phyloP scores from a whole-genome alignment of 495 filamentous ascomycete genomes.

The Aspergillus incahuasiensis region DNA sequence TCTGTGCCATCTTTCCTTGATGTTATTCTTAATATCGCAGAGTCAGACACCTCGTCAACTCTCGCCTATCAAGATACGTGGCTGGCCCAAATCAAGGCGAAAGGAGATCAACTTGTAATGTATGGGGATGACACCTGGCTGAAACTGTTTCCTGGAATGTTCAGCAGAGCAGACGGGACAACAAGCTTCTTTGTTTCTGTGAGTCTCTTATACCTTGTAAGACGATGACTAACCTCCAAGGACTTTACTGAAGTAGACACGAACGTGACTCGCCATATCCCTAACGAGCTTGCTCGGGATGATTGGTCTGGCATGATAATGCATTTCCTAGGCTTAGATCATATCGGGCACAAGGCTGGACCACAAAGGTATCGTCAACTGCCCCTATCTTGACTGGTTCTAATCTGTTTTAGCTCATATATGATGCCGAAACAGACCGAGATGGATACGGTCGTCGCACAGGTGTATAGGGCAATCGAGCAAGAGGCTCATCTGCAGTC shows the following conservation, averaged over 20 bases:
- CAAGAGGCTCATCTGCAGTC: conserved; percentile 62
- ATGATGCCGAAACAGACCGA: conserved; percentile 92
- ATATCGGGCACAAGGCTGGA: conserved; percentile 95
- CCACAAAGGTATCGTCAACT: conserved; percentile 61
- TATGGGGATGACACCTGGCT: conserved; percentile 99
- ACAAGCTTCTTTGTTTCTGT: conserved; percentile 98
- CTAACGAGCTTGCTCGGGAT: conserved; percentile 62
- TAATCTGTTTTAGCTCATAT: conserved; percentile 55
- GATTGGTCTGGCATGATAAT: conserved; percentile 95
- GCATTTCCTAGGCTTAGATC: conserved; percentile 94
- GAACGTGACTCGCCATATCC: conserved; percentile 91
- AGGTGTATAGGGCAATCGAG: conserved; percentile 73
- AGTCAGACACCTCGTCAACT: conserved; percentile 83
- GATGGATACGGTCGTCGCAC: conserved; percentile 80
- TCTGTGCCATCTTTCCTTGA: conserved; percentile 96
- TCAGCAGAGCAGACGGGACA: conserved; percentile 83
- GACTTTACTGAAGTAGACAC: conserved; percentile 97
- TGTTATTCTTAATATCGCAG: conserved; percentile 93
- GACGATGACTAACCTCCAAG: conserved; percentile 43
- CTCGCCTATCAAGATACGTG: conserved; percentile 88
- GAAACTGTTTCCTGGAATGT: conserved; percentile 87
- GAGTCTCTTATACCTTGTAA: conserved; percentile 32
- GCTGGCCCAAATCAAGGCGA: conserved; percentile 84
- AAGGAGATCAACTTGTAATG: conserved; percentile 76
- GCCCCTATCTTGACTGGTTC: not conserved